Evolutionary conservation across 345 rosid genomes (phyloP), one percentile per base, ranked within the genome.

Genomic region (Aurinia saxatilis): DNA sequence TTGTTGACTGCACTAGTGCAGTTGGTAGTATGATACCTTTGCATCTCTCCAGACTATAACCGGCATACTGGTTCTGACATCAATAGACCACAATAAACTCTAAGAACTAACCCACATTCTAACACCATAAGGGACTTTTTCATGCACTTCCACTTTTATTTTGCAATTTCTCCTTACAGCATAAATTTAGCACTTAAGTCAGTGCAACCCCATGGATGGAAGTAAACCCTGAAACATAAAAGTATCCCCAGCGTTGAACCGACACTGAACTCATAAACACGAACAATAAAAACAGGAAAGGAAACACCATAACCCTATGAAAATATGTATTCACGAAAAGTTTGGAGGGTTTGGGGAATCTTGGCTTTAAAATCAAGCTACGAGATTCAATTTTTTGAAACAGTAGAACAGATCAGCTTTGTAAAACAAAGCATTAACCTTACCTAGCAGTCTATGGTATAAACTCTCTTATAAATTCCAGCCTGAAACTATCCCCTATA

Each of bases 1-100:
- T 83, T 90, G 73, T 86, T 93, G 73, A 87, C 96, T 83, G 99
- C 92, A 88, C 90, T 82, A 79, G 80, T 77, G 99, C 90, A 82
- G 96, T 75, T 82, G 18, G 85, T 58, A 83, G 84, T 57, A 80
- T 88, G 98, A 86, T 82, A 88, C 86, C 95, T 90, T 83, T 90
- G 97, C 99, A 95, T 95, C 76, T 84, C 92, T 90, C 84, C 98
- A 77, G 70, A 78, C 87, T 76, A 86, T 77, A 70, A 79, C 80
- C 95, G 73, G 89, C 96, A 84, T 86, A 77, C 80, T 82, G 86
- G 83, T 80, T 76, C 85, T 77, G 77, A 67, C 91, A 95, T 87
- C 68, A 74, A 80, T 49, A 47, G 27, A 52, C 74, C 77, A 72
- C 40, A 51, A 69, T 39, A 51, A 67, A 69, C 71, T 70, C 65